Evolutionary conservation across 2,329 filamentous ascomycete species (phyloP), one percentile per base, ranked within the genome.

Genomic region (Nemania serpens): DNA sequence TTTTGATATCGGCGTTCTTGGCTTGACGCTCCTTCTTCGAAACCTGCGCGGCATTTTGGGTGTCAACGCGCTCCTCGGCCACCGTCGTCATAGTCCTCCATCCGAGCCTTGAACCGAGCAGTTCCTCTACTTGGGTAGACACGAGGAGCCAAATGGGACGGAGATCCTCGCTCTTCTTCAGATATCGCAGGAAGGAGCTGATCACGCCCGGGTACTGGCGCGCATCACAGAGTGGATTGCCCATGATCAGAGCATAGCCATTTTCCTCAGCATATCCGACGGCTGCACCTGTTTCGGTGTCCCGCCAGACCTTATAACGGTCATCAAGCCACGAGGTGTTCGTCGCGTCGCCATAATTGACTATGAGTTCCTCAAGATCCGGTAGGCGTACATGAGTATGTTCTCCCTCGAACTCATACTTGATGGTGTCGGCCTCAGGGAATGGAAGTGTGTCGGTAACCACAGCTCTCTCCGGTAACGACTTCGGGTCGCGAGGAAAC

Each of bases 311-410:
- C 71, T 91, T 84, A 74, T 93, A 97, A 6, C 92, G 88, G 6
- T 93, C 90, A 74, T 97, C 93, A 7, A 95, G 84, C 92, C 93
- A 97, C 0, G 92, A 95, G 0, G 93, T 97, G 71, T 96, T 96
- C 50, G 92, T 93, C 1, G 93, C 92, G 75, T 97, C 93, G 64
- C 93, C 93, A 69, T 97, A 97, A 75, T 97, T 97, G 72, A 92
- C 92, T 74, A 97, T 93, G 43, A 97, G 87, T 73, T 96, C 90
- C 73, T 93, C 91, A 5, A 97, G 74, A 0, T 91, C 83, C 53
- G 93, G 93, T 55, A 90, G 79, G 51, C 88, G 81, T 7, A 76
- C 84, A 71, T 79, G 81, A 58, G 76, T 81, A 67, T 76, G 58
- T 61, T 75, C 68, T 64, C 76, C 69, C 67, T 75, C 70, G 59